Evolutionary conservation across 805 yeast genomes (phyloP), one percentile per base, ranked within the genome.

Genomic region (Ogataea thermomethanolica): DNA sequence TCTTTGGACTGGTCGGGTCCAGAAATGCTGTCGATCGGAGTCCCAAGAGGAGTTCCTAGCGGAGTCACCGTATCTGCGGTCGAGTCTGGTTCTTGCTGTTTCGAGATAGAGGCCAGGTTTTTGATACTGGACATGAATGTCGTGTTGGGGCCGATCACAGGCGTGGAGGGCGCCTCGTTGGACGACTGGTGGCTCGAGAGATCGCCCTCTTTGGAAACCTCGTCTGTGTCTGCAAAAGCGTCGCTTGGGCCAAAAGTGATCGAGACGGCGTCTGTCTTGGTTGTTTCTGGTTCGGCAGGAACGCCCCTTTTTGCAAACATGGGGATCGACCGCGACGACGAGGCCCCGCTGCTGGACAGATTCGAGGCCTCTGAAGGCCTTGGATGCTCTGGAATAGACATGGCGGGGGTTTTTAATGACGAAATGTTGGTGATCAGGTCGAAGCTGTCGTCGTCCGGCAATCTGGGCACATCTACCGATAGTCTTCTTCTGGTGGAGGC

Each of bases 281-380:
- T 76, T 0, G 79, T 76, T 33, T 63, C 68, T 0, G 81, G 80
- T 45, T 67, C 61, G 1, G 78, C 79, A 0, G 80, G 80, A 1
- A 67, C 54, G 3, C 76, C 62, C 45, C 71, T 47, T 9, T 55
- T 46, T 27, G 51, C 28, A 11, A 41, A 45, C 28, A 58, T 39
- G 6, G 60, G 53, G 11, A 56, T 41, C 8, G 61, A 53, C n/a
- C 43, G 22, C 5, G 54, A 46, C 7, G 55, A 47, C 10, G 62
- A 58, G 6, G 48, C 42, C 3, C 39, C 43, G 1, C 63, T 56
- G 5, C 54, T 26, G 1, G 58, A 55, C 30, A 55, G 44, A 14
- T 41, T 10, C 2, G 36, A 23, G 11, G 35, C 15, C 25, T 30
- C 43, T 12, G 34, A 21, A 4, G 32, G 25, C 7, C 28, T 15